Evolutionary conservation across 1,284 basidiomycete genomes (phyloP).

Genomic region (Ganoderma meredithae): DNA sequence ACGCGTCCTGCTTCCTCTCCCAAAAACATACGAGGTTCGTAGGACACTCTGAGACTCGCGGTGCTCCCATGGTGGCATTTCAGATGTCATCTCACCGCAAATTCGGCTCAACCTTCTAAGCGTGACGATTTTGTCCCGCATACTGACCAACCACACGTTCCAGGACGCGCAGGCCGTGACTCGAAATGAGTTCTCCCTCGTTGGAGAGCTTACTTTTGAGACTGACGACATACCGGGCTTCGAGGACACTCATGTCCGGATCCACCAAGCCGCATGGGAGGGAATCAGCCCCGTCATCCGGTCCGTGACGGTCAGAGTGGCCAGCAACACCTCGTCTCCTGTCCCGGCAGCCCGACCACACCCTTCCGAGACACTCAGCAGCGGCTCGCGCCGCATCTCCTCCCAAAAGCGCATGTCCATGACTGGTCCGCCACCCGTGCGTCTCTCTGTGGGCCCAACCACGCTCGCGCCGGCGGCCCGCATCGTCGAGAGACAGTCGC

Average conservation of each 20-base stretch:
- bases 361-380: constrained; percentile 9
- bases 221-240: constrained; percentile 37
- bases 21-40: constrained; percentile 30
- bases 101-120: neutral
- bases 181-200: constrained; percentile 26
- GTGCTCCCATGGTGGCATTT: no score
- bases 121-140: neutral
- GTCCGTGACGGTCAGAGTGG: constrained; percentile 25
- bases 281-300: constrained; percentile 31
- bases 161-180: constrained; percentile 25
- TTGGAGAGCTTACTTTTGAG: constrained; percentile 30
- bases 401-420: constrained; percentile 23
- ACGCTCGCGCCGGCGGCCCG: neutral
- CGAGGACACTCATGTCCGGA: constrained; percentile 29
- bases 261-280: constrained; percentile 36
- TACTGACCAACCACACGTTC: constrained; percentile 5
- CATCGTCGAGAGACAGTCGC: constrained; percentile 12
- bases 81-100: neutral
- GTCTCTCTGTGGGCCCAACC: neutral
- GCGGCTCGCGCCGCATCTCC: constrained; percentile 18
- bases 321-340: neutral
- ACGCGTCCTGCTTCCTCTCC: constrained; percentile 31
- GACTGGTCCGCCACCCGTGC: constrained; percentile 12
- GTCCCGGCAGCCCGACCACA: constrained; percentile 9
- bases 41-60: no score